These are phyloP conservation scores for Oryza meridionalis DNA, from an alignment of 176 grass and related monocot genomes.

Conservation along the genomic window DNA sequence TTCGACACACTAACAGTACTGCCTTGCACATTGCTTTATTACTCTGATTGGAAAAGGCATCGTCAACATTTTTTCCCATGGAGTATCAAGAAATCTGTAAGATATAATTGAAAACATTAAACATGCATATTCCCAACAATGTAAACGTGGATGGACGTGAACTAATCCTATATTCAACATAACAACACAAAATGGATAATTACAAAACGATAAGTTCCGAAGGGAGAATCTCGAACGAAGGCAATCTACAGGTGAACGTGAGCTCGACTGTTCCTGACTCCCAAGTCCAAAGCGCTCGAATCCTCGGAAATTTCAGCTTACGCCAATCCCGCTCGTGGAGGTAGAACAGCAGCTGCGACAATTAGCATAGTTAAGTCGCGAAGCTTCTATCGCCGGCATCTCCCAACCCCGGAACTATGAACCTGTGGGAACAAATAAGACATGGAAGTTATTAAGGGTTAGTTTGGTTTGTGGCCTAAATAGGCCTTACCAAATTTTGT, in stretches of 20 bases:
- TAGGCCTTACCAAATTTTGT: too few species aligned
- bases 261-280: background rate
- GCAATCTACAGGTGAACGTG: conserved; percentile 13
- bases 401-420: conserved; percentile 90
- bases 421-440: conserved; percentile 56
- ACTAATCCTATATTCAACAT: conserved; percentile 15
- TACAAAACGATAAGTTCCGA: conserved; percentile 25
- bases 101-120: background rate
- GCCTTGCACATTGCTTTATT: background rate
- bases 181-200: conserved; percentile 26
- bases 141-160: background rate
- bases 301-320: conserved; percentile 17
- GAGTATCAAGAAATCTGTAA: background rate
- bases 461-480: too few species aligned
- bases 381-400: conserved; percentile 98
- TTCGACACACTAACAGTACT: background rate
- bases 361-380: conserved; percentile 53
- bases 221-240: conserved; percentile 13
- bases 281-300: background rate
- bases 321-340: conserved; percentile 18
- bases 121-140: background rate
- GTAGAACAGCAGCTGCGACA: background rate
- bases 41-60: background rate
- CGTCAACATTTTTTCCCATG: background rate
- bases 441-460: background rate